phyloP scores from a whole-genome alignment of 495 filamentous ascomycete species.

The Annulohypoxylon nitens region DNA sequence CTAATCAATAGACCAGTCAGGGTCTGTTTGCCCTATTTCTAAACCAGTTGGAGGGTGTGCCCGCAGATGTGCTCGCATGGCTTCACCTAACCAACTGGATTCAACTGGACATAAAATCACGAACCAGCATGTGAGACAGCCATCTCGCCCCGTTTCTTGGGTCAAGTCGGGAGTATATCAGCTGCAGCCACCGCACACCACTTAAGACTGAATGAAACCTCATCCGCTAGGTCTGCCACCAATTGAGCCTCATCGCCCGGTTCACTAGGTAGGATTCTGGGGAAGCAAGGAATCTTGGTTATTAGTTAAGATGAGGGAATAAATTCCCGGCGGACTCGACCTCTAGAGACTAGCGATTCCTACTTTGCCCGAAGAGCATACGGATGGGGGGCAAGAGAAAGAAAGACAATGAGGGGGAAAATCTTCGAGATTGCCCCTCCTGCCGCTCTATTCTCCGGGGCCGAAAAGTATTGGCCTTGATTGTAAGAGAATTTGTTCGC shows the following conservation, averaged over 20 bases:
- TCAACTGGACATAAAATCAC: constrained; percentile 7
- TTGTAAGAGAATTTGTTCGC: constrained; percentile 10
- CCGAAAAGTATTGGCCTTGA: constrained; percentile 25
- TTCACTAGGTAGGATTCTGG: constrained; percentile 41
- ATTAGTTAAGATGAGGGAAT: constrained; percentile 23
- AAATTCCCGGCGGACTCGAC: constrained; percentile 17
- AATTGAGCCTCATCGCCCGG: constrained; percentile 40
- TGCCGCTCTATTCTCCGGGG: constrained; percentile 6
- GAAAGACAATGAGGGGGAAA: constrained; percentile 3
- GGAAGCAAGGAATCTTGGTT: constrained; percentile 20
- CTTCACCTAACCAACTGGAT: constrained; percentile 31
- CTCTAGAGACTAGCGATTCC: background rate
- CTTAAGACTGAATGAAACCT: constrained; percentile 23
- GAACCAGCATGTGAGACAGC: constrained; percentile 24
- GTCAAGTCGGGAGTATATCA: constrained; percentile 27
- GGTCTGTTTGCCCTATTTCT: constrained; percentile 41
- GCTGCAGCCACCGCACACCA: constrained; percentile 19
- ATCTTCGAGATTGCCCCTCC: constrained; percentile 1
- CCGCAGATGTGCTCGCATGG: constrained; percentile 34
- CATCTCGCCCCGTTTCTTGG: constrained; percentile 48
- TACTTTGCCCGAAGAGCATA: constrained; percentile 20
- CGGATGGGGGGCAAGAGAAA: background rate
- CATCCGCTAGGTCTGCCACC: constrained; percentile 2
- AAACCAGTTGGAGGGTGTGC: constrained; percentile 25
- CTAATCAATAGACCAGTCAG: constrained; percentile 16